Percentiles rank a stretch among this genome's conserved stretches.
Conservation (phyloP, 257 asterid genomes). For the Ocimum tenuiflorum region DNA sequence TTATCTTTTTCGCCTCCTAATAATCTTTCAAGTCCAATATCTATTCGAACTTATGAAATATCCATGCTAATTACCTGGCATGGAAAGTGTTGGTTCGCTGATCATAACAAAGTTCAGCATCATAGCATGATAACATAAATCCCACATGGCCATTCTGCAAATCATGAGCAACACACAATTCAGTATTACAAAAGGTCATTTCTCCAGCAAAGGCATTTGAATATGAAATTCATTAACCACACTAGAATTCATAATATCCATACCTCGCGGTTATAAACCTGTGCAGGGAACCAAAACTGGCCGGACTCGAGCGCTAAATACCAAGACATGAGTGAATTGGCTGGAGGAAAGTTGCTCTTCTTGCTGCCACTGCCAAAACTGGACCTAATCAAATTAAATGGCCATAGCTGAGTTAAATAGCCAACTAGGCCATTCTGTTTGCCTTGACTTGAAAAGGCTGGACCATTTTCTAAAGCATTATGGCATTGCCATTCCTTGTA, state of each 20-base stretch:
- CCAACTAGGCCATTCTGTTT: conserved; percentile 37
- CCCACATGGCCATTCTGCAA: conserved; percentile 77
- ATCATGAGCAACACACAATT: conserved; percentile 7
- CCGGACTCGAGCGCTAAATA: conserved; percentile 84
- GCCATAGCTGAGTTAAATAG: conserved; percentile 47
- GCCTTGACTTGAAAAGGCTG: conserved; percentile 40
- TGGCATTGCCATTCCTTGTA: conserved; percentile 63
- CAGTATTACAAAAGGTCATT: conserved; percentile 4
- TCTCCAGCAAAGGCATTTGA: not conserved
- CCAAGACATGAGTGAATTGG: conserved; percentile 64
- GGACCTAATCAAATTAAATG: conserved; percentile 45
- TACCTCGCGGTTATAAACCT: conserved; percentile 91
- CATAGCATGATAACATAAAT: conserved; percentile 72
- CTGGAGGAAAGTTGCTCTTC: conserved; percentile 39
- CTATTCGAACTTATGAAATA: not conserved
- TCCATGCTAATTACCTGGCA: conserved; percentile 45
- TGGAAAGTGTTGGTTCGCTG: conserved; percentile 44
- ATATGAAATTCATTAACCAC: not conserved
- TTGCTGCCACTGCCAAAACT: conserved; percentile 27
- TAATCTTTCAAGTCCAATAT: not conserved
- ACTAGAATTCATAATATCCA: not conserved
- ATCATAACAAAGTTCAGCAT: conserved; percentile 67
- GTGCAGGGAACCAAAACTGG: conserved; percentile 85
- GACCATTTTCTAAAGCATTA: conserved; percentile 48
- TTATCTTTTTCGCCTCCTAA: not conserved